Conservation (phyloP, 805 yeast species). For the Wickerhamiella dianesei region DNA sequence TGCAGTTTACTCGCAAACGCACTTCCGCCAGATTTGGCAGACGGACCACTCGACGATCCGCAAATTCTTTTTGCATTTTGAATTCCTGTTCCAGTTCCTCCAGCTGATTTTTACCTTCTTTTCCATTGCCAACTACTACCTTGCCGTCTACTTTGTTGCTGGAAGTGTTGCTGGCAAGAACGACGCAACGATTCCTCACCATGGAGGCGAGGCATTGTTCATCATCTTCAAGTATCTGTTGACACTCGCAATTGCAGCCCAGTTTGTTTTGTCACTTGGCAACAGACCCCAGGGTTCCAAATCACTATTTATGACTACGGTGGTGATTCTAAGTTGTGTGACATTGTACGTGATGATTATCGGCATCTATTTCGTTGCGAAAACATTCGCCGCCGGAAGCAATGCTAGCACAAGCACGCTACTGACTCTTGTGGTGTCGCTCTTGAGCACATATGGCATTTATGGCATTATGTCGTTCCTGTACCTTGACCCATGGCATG, state of each 20-base stretch:
- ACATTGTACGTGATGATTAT: conserved; percentile 69
- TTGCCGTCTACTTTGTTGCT: conserved; percentile 85
- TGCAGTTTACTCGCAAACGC: conserved; percentile 75
- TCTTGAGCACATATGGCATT: conserved; percentile 83
- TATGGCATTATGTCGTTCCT: conserved; percentile 69
- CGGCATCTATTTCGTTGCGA: conserved; percentile 66
- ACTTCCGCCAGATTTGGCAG: conserved; percentile 77
- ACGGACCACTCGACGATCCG: conserved; percentile 75
- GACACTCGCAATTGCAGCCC: conserved; percentile 69
- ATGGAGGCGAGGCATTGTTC: conserved; percentile 73
- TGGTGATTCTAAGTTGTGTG: conserved; percentile 60
- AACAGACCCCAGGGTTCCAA: conserved; percentile 96
- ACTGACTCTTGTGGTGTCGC: conserved; percentile 62
- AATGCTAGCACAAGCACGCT: conserved; percentile 27
- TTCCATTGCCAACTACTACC: conserved; percentile 79
- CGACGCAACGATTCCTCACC: conserved; percentile 31
- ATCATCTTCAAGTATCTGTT: conserved; percentile 76
- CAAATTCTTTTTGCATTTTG: conserved; percentile 69
- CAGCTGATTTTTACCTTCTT: conserved; percentile 79
- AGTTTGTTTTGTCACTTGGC: conserved; percentile 88
- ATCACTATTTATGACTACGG: conserved; percentile 56
- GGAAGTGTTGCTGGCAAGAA: conserved; percentile 54
- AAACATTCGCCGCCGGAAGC: conserved; percentile 32
- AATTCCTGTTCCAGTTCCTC: conserved; percentile 76
- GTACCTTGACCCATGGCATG: conserved; percentile 94